phyloP scores from a whole-genome alignment of 2,329 filamentous ascomycete species.

The Penicillium griseofulvum region DNA sequence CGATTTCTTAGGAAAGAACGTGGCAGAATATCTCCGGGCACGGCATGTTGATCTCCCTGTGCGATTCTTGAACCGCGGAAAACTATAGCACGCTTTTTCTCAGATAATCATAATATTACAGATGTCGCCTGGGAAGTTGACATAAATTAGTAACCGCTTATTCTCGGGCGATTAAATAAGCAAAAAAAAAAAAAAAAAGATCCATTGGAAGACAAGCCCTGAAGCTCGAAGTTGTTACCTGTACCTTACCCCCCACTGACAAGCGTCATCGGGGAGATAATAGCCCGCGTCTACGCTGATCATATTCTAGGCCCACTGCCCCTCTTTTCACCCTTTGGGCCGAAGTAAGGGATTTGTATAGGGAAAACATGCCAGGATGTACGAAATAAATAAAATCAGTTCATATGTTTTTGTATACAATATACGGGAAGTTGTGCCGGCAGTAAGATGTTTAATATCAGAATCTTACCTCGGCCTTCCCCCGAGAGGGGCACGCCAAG shows the following conservation, averaged over 20 bases:
- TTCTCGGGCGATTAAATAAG: neutral
- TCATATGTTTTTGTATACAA: too few species aligned
- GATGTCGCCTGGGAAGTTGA: too few species aligned
- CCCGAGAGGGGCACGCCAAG: neutral
- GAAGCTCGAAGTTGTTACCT: too few species aligned
- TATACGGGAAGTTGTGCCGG: too few species aligned
- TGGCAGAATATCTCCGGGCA: slow-evolving; percentile 38
- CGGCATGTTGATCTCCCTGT: slow-evolving; percentile 38
- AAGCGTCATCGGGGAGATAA: slow-evolving; percentile 15
- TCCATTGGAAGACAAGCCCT: too few species aligned
- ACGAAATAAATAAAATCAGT: too few species aligned
- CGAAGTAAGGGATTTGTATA: neutral
- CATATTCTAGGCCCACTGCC: slow-evolving; percentile 13
- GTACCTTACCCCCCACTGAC: neutral
- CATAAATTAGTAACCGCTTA: neutral
- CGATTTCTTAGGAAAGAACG: slow-evolving; percentile 42
- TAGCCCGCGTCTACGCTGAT: slow-evolving; percentile 19
- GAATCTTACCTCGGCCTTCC: neutral
- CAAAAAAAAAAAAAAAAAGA: too few species aligned
- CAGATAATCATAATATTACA: neutral
- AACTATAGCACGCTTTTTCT: slow-evolving; percentile 15
- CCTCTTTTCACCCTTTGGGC: neutral
- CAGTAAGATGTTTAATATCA: neutral
- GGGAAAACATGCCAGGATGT: too few species aligned
- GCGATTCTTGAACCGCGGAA: slow-evolving; percentile 32